A percentile compares a stretch with the other conserved stretches of the same genome.
Conservation (phyloP, 1,139 yeast genomes). For the Taphrina populina region DNA sequence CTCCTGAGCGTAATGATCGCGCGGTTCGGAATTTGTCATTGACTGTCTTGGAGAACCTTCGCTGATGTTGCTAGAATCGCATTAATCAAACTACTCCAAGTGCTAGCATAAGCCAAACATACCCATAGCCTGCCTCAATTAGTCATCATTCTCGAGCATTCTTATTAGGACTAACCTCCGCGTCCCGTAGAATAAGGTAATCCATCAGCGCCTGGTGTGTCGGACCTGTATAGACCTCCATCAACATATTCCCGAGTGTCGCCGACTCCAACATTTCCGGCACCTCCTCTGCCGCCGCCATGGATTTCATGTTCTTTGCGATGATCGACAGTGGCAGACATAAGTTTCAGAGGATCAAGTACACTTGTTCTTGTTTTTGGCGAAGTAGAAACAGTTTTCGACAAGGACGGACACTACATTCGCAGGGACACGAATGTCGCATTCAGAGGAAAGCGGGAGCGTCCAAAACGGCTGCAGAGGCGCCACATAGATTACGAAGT, state of each 20-base stretch:
- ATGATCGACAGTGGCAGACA: not conserved
- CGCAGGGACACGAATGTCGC: too few relatives aligned
- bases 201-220: constrained; percentile 14
- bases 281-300: constrained; percentile 20
- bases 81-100: too few relatives aligned
- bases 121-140: too few relatives aligned
- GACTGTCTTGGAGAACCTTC: constrained; percentile 3
- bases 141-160: too few relatives aligned
- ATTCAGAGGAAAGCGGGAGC: too few relatives aligned
- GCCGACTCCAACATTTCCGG: constrained; percentile 2
- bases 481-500: too few relatives aligned
- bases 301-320: constrained; percentile 18
- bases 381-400: too few relatives aligned
- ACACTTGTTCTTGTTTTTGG: too few relatives aligned
- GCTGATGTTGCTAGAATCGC: constrained; percentile 13
- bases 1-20: constrained; percentile 5
- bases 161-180: constrained; percentile 16
- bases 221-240: constrained; percentile 12
- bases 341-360: too few relatives aligned
- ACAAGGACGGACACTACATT: too few relatives aligned
- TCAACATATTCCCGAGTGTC: constrained; percentile 6
- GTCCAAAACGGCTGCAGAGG: too few relatives aligned
- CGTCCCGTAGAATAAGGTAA: constrained; percentile 14
- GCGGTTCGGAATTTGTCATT: not conserved
- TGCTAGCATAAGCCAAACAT: too few relatives aligned